Conservation (phyloP, 306 rosid genomes). For the Lotus japonicus region DNA sequence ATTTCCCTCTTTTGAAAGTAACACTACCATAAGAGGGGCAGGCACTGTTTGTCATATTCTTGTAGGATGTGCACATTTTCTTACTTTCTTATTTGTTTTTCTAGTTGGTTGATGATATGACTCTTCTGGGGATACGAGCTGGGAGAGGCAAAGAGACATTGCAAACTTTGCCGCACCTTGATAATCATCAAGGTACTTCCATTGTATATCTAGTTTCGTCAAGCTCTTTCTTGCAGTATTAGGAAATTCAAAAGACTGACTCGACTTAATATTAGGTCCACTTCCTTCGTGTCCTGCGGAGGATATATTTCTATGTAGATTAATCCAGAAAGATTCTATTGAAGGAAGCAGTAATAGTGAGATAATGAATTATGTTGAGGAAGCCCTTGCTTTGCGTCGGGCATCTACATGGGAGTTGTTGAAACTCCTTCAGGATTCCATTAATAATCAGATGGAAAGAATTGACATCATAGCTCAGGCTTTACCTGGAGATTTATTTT, state of each 20-base stretch:
- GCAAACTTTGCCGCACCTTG: slow-evolving; percentile 32
- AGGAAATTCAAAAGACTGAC: slow-evolving; percentile 26
- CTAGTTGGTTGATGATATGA: slow-evolving; percentile 78
- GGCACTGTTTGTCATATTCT: slow-evolving; percentile 5
- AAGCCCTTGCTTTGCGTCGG: slow-evolving; percentile 64
- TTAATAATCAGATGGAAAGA: slow-evolving; percentile 45
- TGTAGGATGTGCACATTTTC: background rate
- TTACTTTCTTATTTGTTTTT: slow-evolving; percentile 27
- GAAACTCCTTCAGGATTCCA: slow-evolving; percentile 46
- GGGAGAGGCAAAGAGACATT: slow-evolving; percentile 59
- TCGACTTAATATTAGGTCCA: slow-evolving; percentile 46
- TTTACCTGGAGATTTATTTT: slow-evolving; percentile 42
- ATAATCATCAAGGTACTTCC: slow-evolving; percentile 47
- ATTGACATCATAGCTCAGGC: slow-evolving; percentile 36
- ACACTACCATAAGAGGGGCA: background rate
- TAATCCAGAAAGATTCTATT: slow-evolving; percentile 61
- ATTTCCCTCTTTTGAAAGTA: background rate
- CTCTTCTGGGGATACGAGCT: slow-evolving; percentile 68
- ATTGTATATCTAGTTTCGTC: background rate
- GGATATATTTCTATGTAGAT: slow-evolving; percentile 77
- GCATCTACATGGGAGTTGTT: slow-evolving; percentile 51
- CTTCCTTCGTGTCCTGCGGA: slow-evolving; percentile 67
- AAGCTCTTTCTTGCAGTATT: slow-evolving; percentile 5
- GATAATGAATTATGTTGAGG: slow-evolving; percentile 44
- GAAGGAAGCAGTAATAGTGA: slow-evolving; percentile 41